Evolutionary conservation across 1,284 basidiomycete species (phyloP).

Genomic region (Coriolopsis trogii): DNA sequence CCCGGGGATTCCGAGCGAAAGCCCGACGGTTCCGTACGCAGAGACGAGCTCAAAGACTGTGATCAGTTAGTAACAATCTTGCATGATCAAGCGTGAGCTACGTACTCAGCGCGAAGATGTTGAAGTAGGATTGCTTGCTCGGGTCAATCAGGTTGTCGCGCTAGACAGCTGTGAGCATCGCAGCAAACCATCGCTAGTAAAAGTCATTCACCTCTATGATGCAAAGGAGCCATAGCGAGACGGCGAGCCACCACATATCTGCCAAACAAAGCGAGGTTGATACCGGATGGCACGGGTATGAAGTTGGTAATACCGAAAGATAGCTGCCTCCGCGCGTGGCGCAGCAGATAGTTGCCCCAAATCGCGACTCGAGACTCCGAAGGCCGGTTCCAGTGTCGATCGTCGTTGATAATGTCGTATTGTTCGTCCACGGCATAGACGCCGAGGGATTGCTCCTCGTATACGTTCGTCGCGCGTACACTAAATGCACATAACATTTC

Average conservation of each 20-base stretch:
- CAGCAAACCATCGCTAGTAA: not conserved
- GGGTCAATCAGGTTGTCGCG: conserved; percentile 49
- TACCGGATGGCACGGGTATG: not conserved
- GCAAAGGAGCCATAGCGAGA: conserved; percentile 81
- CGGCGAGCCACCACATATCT: conserved; percentile 92
- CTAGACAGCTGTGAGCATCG: conserved; percentile 36
- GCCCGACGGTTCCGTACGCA: conserved; percentile 71
- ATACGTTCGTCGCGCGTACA: conserved; percentile 98
- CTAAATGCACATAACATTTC: conserved; percentile 37
- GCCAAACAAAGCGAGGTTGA: conserved; percentile 1
- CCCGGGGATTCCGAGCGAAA: conserved; percentile 69
- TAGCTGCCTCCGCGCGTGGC: conserved; percentile 85
- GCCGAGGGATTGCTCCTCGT: conserved; percentile 89
- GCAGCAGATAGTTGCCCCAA: conserved; percentile 77
- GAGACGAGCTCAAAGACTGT: conserved; percentile 68
- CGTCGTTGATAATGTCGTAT: conserved; percentile 45
- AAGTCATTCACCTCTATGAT: conserved; percentile 73
- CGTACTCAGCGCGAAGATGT: conserved; percentile 52
- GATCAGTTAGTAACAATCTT: not conserved
- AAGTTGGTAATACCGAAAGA: conserved; percentile 68
- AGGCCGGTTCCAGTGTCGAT: conserved; percentile 36
- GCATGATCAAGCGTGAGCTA: not conserved
- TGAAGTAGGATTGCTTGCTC: conserved; percentile 59
- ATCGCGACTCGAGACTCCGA: conserved; percentile 55
- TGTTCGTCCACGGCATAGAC: conserved; percentile 61